Base-by-base conservation (phyloP, 2,329 filamentous ascomycete genomes). In the Podosphaera fusca region DNA sequence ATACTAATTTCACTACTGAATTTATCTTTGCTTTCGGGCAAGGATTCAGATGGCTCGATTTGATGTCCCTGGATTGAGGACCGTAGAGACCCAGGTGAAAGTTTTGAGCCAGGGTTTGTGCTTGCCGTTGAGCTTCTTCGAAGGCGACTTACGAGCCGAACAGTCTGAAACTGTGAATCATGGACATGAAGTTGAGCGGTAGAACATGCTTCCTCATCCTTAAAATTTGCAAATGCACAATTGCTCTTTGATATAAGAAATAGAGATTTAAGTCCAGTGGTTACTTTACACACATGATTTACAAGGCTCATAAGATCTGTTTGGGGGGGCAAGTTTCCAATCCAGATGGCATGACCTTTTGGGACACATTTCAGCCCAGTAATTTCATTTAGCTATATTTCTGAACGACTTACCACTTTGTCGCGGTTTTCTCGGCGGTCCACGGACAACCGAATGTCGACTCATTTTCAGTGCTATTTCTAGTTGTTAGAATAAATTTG, bases 201-300 rank as follows among this genome's bases (percentile, higher is more conserved):
- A 5, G 78, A 71, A 66, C 88, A 95, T 4, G 81, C 80, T 2
- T 74, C 71, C 64, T 95, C 88, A 55, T 87, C 84, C 60, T 82
- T 85, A 68, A 94, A 96, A 66, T 96, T 96, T 61, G 94, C 87
- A 71, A 96, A 96, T 0, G 89, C 90, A 66, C 90, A 96, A 67
- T 95, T 95, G 68, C 89, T 95, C 69, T 95, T 95, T 0, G 89
- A 90, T 46, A 96, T 96, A 40, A 96, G 72, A 63, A 96, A 95
- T 0, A 96, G 73, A 52, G 88, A 95, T 67, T 95, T 85, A 30
- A 96, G 79, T 1, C 88, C 78, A 47, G 74, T 78, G 0, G 75
- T 77, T 0, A 87, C 82, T 61, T 89, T 84, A 60, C 79, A 94
- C 58, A 95, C 92, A 67, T 95, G 86, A 59, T 92, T 81, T 56